Evolutionary conservation across 306 rosid species (phyloP), one percentile per base, ranked within the genome.

Genomic region (Prunus dulcis): DNA sequence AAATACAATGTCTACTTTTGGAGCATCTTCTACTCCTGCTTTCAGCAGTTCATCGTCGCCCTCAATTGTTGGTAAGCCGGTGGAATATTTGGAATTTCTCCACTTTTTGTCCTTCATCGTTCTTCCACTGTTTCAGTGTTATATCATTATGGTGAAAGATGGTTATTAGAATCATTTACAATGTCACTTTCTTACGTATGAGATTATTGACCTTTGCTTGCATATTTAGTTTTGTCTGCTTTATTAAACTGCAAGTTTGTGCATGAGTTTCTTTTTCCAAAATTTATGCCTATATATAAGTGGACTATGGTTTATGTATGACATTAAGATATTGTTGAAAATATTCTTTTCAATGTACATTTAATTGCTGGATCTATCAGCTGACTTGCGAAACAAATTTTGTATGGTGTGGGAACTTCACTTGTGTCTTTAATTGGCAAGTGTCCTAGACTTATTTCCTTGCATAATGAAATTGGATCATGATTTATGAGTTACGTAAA

Each of bases 21-120:
- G 91, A 72, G 82, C 91, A 28, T 78, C 98, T 63, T 91, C 94
- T 49, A 83, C 91, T 60, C 90, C 96, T 6, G 85, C 89, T 58
- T 89, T 51, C 56, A 51, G 91, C 80, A 93, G 92, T 71, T 81
- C 92, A 10, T 80, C 93, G 5, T 87, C 17, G 23, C 43, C 43
- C 43, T 23, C 64, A 58, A 12, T 87, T 76, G 92, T 89, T 27
- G 93, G 91, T 92, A 86, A 52, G 86, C 30, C 10, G 69, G 2
- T 18, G 57, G 22, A 52, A 17, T 52, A 52, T 52, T 52, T 18
- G 4, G 57, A 14, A 18, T 17, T 51, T 52, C 57, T 17, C 57
- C n/a, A 7, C 63, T 25, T 5, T 6, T 27, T 4, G 9, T 13
- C 3, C 18, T 61, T 20, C 63, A 9, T 15, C 63, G n/a, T 57